Evolutionary conservation across 1,139 yeast species (phyloP).

Genomic region (Yamadazyma atlantica): DNA sequence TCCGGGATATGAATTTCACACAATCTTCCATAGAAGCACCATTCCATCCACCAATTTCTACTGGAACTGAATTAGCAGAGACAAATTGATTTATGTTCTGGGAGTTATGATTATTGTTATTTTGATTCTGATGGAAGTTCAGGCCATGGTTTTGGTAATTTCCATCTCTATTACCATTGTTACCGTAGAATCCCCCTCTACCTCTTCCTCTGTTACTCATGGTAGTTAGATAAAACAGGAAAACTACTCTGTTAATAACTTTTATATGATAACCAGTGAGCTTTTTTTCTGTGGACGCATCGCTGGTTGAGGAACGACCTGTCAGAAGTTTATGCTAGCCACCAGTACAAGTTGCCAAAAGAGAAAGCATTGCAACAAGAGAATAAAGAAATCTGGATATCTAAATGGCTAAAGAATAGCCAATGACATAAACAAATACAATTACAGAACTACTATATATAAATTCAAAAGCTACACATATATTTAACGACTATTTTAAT

Average conservation of each 20-base stretch:
- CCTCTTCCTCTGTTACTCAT: conserved; percentile 46
- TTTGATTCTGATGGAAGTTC: conserved; percentile 15
- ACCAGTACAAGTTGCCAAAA: too few relatives aligned
- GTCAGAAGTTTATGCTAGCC: background rate
- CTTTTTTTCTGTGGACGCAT: background rate
- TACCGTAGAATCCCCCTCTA: conserved; percentile 29
- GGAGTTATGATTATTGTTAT: conserved; percentile 13
- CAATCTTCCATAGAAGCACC: conserved; percentile 73
- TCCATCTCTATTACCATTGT: conserved; percentile 35
- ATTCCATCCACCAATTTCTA: conserved; percentile 80
- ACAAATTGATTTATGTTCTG: conserved; percentile 33
- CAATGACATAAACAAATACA: background rate
- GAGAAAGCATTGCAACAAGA: too few relatives aligned
- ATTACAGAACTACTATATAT: too few relatives aligned
- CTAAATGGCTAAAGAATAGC: background rate
- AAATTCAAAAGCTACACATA: background rate
- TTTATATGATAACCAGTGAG: background rate
- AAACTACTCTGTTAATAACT: background rate
- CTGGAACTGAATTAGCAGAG: conserved; percentile 39
- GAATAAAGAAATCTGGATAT: too few relatives aligned
- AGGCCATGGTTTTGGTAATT: conserved; percentile 8
- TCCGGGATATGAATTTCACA: conserved; percentile 66
- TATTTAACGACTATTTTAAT: background rate
- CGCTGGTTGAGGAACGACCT: background rate
- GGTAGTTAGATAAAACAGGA: conserved; percentile 1